These are phyloP conservation scores for Ogataea siamensis DNA, from an alignment of 805 yeast species.

Conservation along the genomic window DNA sequence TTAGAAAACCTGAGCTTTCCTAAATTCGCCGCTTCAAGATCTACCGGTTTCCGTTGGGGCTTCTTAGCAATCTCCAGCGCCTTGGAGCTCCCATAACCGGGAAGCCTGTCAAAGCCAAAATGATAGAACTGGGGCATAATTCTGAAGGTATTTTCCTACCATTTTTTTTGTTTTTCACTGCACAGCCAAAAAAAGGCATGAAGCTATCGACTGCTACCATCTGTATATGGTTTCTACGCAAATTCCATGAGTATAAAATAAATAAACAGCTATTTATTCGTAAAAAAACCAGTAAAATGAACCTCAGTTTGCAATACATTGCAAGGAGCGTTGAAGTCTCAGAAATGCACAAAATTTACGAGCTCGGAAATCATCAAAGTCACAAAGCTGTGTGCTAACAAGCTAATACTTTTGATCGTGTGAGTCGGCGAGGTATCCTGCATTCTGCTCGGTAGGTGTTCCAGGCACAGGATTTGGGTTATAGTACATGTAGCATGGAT, in stretches of 20 bases:
- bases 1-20: conserved; percentile 6
- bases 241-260: too few species aligned
- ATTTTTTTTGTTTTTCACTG: not conserved
- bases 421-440: conserved; percentile 16
- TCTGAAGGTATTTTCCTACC: too few species aligned
- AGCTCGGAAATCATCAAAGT: conserved; percentile 11
- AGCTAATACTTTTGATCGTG: conserved; percentile 18
- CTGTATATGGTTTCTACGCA: not conserved
- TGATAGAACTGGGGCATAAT: conserved; percentile 14
- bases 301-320: not conserved
- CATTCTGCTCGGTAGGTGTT: conserved; percentile 18
- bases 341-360: too few species aligned
- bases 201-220: too few species aligned
- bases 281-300: conserved; percentile 1
- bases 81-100: conserved; percentile 4
- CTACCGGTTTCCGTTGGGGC: conserved; percentile 1
- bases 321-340: not conserved
- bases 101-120: conserved; percentile 18
- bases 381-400: not conserved
- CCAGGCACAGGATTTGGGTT: conserved; percentile 28
- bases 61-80: conserved; percentile 9
- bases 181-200: conserved; percentile 1
- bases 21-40: not conserved
- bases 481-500: conserved; percentile 34
- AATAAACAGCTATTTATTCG: too few species aligned